Percentiles rank a stretch among this genome's conserved stretches.
Evolutionary conservation across 2,329 filamentous ascomycete genomes (phyloP).

Genomic region (Verticillium nonalfalfae): DNA sequence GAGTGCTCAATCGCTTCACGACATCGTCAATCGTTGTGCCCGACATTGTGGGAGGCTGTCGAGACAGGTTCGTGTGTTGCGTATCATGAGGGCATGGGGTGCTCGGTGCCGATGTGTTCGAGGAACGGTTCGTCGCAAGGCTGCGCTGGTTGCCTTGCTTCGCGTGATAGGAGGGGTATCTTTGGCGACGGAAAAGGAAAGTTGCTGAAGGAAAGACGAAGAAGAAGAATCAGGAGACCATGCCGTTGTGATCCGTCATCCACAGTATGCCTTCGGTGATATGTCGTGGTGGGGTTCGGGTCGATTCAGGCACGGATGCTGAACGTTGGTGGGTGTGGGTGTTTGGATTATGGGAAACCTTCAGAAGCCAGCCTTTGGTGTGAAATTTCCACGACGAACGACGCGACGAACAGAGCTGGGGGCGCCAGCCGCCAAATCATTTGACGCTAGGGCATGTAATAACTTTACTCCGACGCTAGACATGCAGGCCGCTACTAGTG

Average conservation of each 20-base stretch:
- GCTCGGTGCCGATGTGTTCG: not conserved
- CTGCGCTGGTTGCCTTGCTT: not conserved
- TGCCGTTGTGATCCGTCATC: not conserved
- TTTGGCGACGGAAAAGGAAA: slow-evolving; percentile 2
- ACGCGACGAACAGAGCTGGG: slow-evolving; percentile 26
- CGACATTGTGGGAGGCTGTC: slow-evolving; percentile 39
- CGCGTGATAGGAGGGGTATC: slow-evolving; percentile 7
- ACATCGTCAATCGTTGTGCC: slow-evolving; percentile 56
- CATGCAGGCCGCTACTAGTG: not conserved
- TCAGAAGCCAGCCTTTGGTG: not conserved
- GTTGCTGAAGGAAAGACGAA: not conserved
- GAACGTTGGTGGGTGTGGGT: not conserved
- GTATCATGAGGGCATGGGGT: not conserved
- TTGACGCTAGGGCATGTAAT: slow-evolving; percentile 29
- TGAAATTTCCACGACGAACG: slow-evolving; percentile 29
- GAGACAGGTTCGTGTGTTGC: not conserved
- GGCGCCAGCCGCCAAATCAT: slow-evolving; percentile 31
- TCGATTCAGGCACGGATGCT: not conserved
- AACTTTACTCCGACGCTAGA: slow-evolving; percentile 24
- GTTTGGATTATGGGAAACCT: not conserved
- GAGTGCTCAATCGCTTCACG: slow-evolving; percentile 50
- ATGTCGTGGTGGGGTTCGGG: not conserved
- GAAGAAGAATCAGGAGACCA: not conserved
- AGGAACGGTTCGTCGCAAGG: not conserved
- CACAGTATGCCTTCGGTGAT: not conserved